Conservation (phyloP, 345 rosid genomes). For the Hypericum androsaemum region DNA sequence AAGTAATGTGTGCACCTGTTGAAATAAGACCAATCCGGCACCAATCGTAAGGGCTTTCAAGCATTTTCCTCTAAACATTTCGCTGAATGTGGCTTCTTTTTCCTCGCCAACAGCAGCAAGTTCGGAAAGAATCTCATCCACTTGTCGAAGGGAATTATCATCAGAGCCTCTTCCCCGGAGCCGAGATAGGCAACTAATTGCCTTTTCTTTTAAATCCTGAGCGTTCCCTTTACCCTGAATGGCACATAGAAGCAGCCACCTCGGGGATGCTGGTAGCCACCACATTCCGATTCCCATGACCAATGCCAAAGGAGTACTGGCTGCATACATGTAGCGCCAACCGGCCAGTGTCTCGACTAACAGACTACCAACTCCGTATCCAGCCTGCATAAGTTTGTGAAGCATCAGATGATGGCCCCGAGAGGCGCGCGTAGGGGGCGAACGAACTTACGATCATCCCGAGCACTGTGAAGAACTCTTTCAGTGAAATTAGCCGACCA, state of each 20-base stretch:
- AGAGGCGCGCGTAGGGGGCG: no score
- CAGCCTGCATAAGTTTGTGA: slow-evolving; percentile 41
- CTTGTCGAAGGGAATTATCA: slow-evolving; percentile 54
- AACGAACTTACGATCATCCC: slow-evolving; percentile 93
- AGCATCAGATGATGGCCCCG: no score
- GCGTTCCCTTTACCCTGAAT: slow-evolving; percentile 70
- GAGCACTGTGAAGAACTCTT: slow-evolving; percentile 90
- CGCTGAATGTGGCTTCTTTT: slow-evolving; percentile 42
- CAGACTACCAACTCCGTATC: slow-evolving; percentile 85
- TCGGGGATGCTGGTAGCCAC: slow-evolving; percentile 92
- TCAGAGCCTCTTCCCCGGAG: slow-evolving; percentile 70
- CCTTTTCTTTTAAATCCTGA: slow-evolving; percentile 52
- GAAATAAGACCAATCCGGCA: slow-evolving; percentile 81
- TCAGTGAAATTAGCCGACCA: slow-evolving; percentile 72
- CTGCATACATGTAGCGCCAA: slow-evolving; percentile 95
- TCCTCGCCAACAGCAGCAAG: slow-evolving; percentile 62
- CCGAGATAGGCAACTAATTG: slow-evolving; percentile 47
- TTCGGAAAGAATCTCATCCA: slow-evolving; percentile 66
- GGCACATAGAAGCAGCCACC: slow-evolving; percentile 81
- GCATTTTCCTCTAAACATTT: slow-evolving; percentile 75
- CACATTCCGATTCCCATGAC: slow-evolving; percentile 91
- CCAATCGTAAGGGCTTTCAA: slow-evolving; percentile 77
- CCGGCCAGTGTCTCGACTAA: slow-evolving; percentile 56
- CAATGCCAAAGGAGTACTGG: slow-evolving; percentile 60
- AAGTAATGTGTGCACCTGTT: slow-evolving; percentile 47